Evolutionary conservation across 345 rosid species (phyloP), one percentile per base, ranked within the genome.

Genomic region (Linum lewisii): DNA sequence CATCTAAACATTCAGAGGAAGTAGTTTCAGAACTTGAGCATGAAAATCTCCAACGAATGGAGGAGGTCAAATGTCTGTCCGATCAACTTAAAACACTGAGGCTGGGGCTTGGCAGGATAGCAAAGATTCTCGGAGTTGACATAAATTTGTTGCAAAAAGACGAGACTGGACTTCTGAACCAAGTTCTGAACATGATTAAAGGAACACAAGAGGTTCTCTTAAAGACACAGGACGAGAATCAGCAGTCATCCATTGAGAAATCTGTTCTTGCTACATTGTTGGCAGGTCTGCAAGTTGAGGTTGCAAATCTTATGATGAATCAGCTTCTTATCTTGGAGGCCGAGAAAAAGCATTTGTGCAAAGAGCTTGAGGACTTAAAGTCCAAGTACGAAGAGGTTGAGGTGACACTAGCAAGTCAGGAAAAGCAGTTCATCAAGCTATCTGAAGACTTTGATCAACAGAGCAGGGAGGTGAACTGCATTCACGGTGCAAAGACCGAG

Each of bases 261-360:
- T 68, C 79, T 14, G 79, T 87, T 67, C 82, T 90, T 61, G 69
- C 74, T 69, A 77, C 83, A 29, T 71, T 84, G 66, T 75, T 94
- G 64, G 69, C 70, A 75, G 81, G 80, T 75, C 79, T 78, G 63
- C 82, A 81, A 63, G 69, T 69, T 64, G 95, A 90, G 73, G 80
- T 79, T 51, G 71, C 68, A n/a, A 66, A 67, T 73, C 77, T 85
- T 59, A 78, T 72, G 63, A 26, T 73, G 61, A 78, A 61, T 26
- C 74, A 69, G 70, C 78, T 84, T 63, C 51, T 66, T 68, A 59
- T 62, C 10, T 15, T 65, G 34, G 64, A 67, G 58, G 63, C 62
- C 29, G 86, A 81, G 75, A 82, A 68, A 66, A 63, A 63, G 62
- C 77, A 73, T 54, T 60, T 84, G 65, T 68, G 62, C 8, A 66